Conservation (phyloP, 768 basidiomycete genomes). For the Clathrus columnatus region DNA sequence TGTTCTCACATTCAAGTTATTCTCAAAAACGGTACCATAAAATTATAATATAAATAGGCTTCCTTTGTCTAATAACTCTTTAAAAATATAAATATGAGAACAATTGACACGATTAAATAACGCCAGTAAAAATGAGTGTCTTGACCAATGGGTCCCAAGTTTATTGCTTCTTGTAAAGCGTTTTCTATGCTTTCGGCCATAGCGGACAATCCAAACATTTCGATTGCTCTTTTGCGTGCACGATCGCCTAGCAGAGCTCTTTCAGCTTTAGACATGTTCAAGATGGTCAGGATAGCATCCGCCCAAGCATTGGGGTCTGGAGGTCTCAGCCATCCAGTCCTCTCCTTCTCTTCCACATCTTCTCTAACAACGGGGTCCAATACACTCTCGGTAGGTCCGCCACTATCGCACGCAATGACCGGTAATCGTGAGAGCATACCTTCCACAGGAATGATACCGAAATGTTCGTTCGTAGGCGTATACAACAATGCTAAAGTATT, state of each 20-base stretch:
- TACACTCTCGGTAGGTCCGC: conserved; percentile 88
- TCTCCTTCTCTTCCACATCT: conserved; percentile 26
- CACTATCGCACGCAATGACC: conserved; percentile 77
- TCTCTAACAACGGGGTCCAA: conserved; percentile 30
- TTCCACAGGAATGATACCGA: conserved; percentile 94
- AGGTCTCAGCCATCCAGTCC: conserved; percentile 71
- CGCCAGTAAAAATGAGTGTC: not conserved
- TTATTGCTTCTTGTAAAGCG: conserved; percentile 44
- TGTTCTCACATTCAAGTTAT: too few relatives aligned
- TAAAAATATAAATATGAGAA: not conserved
- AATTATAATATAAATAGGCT: too few relatives aligned
- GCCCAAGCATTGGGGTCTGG: conserved; percentile 67
- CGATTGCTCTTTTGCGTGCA: conserved; percentile 52
- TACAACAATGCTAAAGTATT: conserved; percentile 75
- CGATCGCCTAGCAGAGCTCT: conserved; percentile 41
- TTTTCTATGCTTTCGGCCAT: conserved; percentile 56
- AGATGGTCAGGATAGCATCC: conserved; percentile 52
- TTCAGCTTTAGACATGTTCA: conserved; percentile 33
- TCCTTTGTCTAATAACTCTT: too few relatives aligned
- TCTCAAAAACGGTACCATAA: too few relatives aligned
- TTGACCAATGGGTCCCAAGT: conserved; percentile 39
- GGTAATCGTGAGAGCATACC: conserved; percentile 90
- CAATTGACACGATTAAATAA: not conserved
- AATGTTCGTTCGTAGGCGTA: conserved; percentile 93
- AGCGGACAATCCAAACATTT: conserved; percentile 67